These are phyloP conservation scores for Phylloporus scabripes DNA, from an alignment of 768 basidiomycete species.

Conservation along the genomic window DNA sequence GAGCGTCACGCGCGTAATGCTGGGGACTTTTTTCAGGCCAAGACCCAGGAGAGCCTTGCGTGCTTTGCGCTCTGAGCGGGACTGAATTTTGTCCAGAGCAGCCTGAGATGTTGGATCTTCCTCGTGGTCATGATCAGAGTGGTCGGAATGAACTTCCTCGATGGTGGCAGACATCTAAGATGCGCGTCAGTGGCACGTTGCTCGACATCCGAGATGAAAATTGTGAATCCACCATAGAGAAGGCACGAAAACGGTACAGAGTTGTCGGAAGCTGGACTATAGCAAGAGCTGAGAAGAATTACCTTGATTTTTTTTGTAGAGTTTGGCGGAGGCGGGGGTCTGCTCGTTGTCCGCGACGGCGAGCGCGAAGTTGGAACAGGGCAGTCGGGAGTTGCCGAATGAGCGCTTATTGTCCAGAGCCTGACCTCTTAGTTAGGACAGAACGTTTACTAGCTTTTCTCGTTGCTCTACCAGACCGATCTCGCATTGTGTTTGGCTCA, in stretches of 20 bases:
- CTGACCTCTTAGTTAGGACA: background rate
- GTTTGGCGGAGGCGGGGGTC: constrained; percentile 11
- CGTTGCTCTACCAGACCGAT: background rate
- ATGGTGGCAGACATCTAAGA: constrained; percentile 66
- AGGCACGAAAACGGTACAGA: background rate
- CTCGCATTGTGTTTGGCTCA: background rate
- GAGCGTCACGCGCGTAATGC: constrained; percentile 92
- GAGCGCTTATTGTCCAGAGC: constrained; percentile 1
- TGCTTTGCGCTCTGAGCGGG: constrained; percentile 91
- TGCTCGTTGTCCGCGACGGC: constrained; percentile 33
- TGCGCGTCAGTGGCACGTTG: constrained; percentile 22
- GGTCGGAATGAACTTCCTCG: constrained; percentile 79
- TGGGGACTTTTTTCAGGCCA: constrained; percentile 88
- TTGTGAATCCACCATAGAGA: constrained; percentile 27
- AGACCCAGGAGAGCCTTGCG: constrained; percentile 88
- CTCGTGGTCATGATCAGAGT: constrained; percentile 68
- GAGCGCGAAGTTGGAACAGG: constrained; percentile 20
- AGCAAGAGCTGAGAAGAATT: background rate
- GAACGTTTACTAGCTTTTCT: background rate
- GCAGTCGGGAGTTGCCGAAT: constrained; percentile 26
- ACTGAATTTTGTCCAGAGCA: constrained; percentile 89
- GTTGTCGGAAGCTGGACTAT: background rate
- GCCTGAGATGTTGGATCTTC: constrained; percentile 83
- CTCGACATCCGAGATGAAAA: constrained; percentile 24
- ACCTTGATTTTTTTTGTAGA: constrained; percentile 20